Evolutionary conservation across 2,329 filamentous ascomycete genomes (phyloP), one percentile per base, ranked within the genome.

Genomic region (Verticillium albo-atrum): DNA sequence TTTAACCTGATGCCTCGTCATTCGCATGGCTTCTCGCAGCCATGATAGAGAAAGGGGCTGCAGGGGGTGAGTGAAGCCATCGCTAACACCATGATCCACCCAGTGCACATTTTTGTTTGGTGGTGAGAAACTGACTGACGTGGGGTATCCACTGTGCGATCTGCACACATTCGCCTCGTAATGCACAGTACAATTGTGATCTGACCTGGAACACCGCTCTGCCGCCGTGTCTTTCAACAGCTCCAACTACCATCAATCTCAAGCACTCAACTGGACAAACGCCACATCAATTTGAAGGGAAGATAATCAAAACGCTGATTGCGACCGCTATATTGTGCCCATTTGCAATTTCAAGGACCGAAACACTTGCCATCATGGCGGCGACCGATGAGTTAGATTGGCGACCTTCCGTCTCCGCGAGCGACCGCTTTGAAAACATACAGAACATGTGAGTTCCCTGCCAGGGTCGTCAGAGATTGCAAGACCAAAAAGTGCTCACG

Each of bases 401-500:
- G 86, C 82, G 76, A 66, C 69, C 70, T 25, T 72, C 73, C 3
- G 71, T 89, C 60, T 80, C 81, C 10, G 86, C 86, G 35, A 78
- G 82, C 14, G 82, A 87, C 57, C 79, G 89, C 59, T 85, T 89
- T 70, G 81, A 83, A 58, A 83, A 80, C 60, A 86, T 91, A 56
- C 80, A 88, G 64, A 81, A 76, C 60, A 77, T 89, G 86, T 88
- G 71, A 77, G 85, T 74, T 9, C 12, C 23, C 14, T 14, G 3
- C 12, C 51, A 30, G 42, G 25, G 23, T 34, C 15, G 23, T 25
- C 23, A 23, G 12, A 23, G 14, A 7, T 30, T 42, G 56, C 6
- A n/a, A n/a, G n/a, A n/a, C n/a, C n/a, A n/a, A n/a, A n/a, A n/a
- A n/a, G 47, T 50, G 3, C 17, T 58, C 52, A n/a, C 20, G 5